These are phyloP conservation scores for Coprinopsis cinerea DNA, from an alignment of 768 basidiomycete genomes.

Conservation along the genomic window DNA sequence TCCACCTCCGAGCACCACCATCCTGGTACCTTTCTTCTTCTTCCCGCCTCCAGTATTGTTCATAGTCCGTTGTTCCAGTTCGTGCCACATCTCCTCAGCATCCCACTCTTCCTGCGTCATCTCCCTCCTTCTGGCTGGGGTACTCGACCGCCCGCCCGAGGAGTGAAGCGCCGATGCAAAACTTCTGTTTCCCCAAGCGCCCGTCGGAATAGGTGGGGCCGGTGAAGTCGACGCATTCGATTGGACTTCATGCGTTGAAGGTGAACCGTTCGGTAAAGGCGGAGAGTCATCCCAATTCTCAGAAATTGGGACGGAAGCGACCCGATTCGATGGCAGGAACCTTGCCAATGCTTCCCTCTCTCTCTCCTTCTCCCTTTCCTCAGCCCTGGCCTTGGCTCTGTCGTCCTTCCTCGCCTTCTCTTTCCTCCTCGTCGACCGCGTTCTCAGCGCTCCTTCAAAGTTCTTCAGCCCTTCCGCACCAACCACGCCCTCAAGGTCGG, in stretches of 20 bases:
- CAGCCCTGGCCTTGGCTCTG: conserved; percentile 69
- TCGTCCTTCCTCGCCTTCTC: conserved; percentile 88
- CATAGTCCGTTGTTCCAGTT: conserved; percentile 53
- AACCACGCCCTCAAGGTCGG: conserved; percentile 75
- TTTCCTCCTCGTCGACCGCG: conserved; percentile 64
- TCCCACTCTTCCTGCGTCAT: conserved; percentile 65
- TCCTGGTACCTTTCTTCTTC: conserved; percentile 55
- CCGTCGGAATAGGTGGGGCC: conserved; percentile 23
- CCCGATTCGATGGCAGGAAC: conserved; percentile 4
- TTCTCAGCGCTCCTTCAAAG: conserved; percentile 79
- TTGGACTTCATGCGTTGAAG: conserved; percentile 4
- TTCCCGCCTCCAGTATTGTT: conserved; percentile 33
- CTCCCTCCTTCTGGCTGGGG: conserved; percentile 24
- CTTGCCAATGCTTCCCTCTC: conserved; percentile 22
- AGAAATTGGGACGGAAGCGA: background rate
- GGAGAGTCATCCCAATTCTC: conserved; percentile 18
- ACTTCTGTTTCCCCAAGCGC: conserved; percentile 75
- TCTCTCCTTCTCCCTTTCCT: conserved; percentile 69
- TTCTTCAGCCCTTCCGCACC: conserved; percentile 69
- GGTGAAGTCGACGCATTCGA: conserved; percentile 1
- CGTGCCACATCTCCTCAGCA: conserved; percentile 75
- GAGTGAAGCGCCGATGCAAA: conserved; percentile 78
- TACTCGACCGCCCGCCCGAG: conserved; percentile 25
- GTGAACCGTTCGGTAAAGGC: background rate
- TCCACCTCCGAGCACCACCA: conserved; percentile 70